A percentile compares a stretch with the other conserved stretches of the same genome.
Evolutionary conservation across 305 asterid genomes (phyloP).

Genomic region (Lippia alba): DNA sequence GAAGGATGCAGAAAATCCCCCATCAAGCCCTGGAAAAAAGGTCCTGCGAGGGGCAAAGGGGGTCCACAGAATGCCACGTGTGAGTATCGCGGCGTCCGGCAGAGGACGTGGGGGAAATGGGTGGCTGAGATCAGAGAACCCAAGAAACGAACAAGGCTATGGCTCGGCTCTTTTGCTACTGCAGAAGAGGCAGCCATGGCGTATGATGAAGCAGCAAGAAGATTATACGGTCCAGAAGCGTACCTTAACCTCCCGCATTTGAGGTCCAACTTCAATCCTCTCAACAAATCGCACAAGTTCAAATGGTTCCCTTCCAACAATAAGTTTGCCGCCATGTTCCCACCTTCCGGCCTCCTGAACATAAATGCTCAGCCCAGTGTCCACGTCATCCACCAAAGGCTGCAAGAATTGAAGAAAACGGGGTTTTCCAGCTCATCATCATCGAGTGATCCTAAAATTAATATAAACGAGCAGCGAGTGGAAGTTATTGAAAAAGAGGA

Average conservation of each 20-base stretch:
- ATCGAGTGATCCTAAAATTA: slow-evolving; percentile 46
- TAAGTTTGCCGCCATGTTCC: slow-evolving; percentile 49
- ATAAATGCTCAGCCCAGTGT: slow-evolving; percentile 89
- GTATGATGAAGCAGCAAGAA: slow-evolving; percentile 93
- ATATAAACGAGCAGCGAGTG: slow-evolving; percentile 36
- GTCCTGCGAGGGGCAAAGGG: slow-evolving; percentile 96
- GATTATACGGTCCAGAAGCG: slow-evolving; percentile 93
- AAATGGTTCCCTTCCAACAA: slow-evolving; percentile 83
- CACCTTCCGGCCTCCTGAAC: slow-evolving; percentile 75
- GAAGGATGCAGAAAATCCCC: slow-evolving; percentile 72
- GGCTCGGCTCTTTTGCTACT: slow-evolving; percentile 94
- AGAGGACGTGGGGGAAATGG: slow-evolving; percentile 98
- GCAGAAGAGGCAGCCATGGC: slow-evolving; percentile 99
- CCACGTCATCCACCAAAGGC: slow-evolving; percentile 88
- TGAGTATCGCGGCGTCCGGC: slow-evolving; percentile 92
- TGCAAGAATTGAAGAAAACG: slow-evolving; percentile 79
- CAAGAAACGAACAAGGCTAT: slow-evolving; percentile 82
- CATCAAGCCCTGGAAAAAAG: slow-evolving; percentile 98
- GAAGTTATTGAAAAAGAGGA: slow-evolving; percentile 19
- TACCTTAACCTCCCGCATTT: slow-evolving; percentile 91
- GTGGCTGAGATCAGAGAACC: slow-evolving; percentile 97
- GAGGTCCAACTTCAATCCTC: slow-evolving; percentile 79
- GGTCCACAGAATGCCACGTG: slow-evolving; percentile 94
- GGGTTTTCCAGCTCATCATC: slow-evolving; percentile 72
- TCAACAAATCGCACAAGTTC: slow-evolving; percentile 87